phyloP scores from a whole-genome alignment of 257 asterid genomes.

The Knoxia roxburghii region DNA sequence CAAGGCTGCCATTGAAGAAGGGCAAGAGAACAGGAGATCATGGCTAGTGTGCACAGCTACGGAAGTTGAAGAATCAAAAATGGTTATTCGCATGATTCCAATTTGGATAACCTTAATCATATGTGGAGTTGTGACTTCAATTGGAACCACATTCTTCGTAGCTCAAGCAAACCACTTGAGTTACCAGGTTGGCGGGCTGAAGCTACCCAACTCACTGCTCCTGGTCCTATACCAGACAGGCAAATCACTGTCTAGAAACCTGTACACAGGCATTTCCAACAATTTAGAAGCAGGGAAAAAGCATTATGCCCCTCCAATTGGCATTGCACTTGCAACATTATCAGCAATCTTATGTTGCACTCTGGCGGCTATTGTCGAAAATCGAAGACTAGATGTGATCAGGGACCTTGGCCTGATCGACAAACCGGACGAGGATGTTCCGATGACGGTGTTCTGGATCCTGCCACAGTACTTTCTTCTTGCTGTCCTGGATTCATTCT shows the following conservation, averaged over 20 bases:
- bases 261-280: background rate
- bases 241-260: background rate
- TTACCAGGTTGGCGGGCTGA: background rate
- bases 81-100: constrained; percentile 4
- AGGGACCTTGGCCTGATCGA: constrained; percentile 24
- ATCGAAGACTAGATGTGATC: constrained; percentile 29
- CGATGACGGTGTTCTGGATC: constrained; percentile 44
- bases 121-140: constrained; percentile 6
- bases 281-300: background rate
- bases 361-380: constrained; percentile 45
- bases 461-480: constrained; percentile 45
- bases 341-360: constrained; percentile 43
- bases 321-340: constrained; percentile 39
- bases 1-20: constrained; percentile 8
- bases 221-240: constrained; percentile 14
- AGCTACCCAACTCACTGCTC: constrained; percentile 17
- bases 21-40: background rate
- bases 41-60: constrained; percentile 2
- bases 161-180: constrained; percentile 9
- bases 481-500: constrained; percentile 33
- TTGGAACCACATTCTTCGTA: constrained; percentile 5
- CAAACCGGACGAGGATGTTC: constrained; percentile 27
- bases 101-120: constrained; percentile 8
- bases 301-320: constrained; percentile 28
- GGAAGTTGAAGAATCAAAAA: constrained; percentile 6